These are phyloP conservation scores for Knoxia roxburghii DNA, from an alignment of 257 asterid genomes.

Conservation along the genomic window DNA sequence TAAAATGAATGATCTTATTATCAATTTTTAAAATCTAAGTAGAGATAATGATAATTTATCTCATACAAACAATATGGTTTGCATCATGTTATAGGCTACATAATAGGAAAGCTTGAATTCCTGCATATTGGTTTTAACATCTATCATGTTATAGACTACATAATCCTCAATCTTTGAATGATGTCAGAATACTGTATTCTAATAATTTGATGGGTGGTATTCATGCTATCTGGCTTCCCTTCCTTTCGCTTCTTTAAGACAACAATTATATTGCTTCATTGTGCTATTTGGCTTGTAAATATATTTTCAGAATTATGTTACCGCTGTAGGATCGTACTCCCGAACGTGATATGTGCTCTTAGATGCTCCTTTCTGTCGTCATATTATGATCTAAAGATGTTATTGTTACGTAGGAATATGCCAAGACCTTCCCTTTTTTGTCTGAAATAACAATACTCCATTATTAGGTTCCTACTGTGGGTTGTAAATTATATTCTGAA, in stretches of 20 bases:
- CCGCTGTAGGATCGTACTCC: constrained; percentile 8
- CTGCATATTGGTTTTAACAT: too few relatives aligned
- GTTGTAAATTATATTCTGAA: too few relatives aligned
- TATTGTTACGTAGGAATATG: background rate
- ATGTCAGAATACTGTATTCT: constrained; percentile 17
- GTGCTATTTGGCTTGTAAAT: constrained; percentile 45
- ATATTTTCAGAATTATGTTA: constrained; percentile 26
- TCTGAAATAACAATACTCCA: background rate
- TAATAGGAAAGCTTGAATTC: too few relatives aligned
- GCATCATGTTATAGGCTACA: too few relatives aligned
- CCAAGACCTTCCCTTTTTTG: background rate
- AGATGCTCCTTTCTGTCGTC: background rate
- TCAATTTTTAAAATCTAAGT: too few relatives aligned
- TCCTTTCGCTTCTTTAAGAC: background rate
- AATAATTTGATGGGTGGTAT: constrained; percentile 9
- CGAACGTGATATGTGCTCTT: background rate
- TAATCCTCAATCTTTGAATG: constrained; percentile 32
- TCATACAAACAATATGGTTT: too few relatives aligned
- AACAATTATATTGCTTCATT: constrained; percentile 9
- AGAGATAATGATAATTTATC: too few relatives aligned
- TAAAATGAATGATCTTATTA: too few relatives aligned
- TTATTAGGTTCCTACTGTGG: background rate
- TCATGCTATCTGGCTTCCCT: constrained; percentile 2
- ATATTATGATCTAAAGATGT: constrained; percentile 1
- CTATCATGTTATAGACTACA: too few relatives aligned